These are phyloP conservation scores for Saccharomycopsis babjevae DNA, from an alignment of 805 yeast genomes.

Conservation along the genomic window DNA sequence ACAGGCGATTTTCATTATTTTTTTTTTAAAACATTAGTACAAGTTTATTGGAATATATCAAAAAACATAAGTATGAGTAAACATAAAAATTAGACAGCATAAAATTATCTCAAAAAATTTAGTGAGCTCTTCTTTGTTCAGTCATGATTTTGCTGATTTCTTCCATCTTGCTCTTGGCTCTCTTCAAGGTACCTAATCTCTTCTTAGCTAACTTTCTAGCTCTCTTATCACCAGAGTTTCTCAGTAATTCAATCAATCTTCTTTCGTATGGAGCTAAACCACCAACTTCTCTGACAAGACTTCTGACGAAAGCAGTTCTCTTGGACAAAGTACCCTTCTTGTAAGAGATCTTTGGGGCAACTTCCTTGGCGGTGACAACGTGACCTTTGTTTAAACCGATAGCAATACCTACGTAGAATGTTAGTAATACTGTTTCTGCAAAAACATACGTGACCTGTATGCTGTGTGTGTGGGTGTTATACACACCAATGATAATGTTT, in stretches of 20 bases:
- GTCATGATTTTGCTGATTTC: constrained; percentile 94
- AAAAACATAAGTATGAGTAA: not conserved
- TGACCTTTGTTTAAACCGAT: constrained; percentile 99
- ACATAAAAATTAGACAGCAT: not conserved
- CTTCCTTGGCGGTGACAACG: constrained; percentile 80
- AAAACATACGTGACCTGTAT: no score
- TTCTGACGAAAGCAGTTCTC: constrained; percentile 94
- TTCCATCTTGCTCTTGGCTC: constrained; percentile 99
- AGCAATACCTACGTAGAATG: constrained; percentile 60
- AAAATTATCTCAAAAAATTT: constrained; percentile 2
- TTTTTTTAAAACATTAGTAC: constrained; percentile 6
- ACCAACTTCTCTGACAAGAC: constrained; percentile 90
- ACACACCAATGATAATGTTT: no score
- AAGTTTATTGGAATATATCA: constrained; percentile 7
- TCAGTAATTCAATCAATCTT: constrained; percentile 97
- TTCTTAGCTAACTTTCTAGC: constrained; percentile 99
- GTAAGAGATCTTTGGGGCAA: constrained; percentile 83
- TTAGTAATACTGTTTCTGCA: not conserved
- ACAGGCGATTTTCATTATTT: no score
- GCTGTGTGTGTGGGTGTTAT: no score
- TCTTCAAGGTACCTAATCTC: constrained; percentile 99
- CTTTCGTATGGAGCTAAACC: constrained; percentile 99
- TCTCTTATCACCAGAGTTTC: constrained; percentile 99
- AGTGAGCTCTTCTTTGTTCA: constrained; percentile 82
- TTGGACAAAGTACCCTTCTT: constrained; percentile 95